Percentiles rank a stretch among this genome's conserved stretches.
phyloP scores from a whole-genome alignment of 805 yeast genomes.

The Lachancea nothofagi region DNA sequence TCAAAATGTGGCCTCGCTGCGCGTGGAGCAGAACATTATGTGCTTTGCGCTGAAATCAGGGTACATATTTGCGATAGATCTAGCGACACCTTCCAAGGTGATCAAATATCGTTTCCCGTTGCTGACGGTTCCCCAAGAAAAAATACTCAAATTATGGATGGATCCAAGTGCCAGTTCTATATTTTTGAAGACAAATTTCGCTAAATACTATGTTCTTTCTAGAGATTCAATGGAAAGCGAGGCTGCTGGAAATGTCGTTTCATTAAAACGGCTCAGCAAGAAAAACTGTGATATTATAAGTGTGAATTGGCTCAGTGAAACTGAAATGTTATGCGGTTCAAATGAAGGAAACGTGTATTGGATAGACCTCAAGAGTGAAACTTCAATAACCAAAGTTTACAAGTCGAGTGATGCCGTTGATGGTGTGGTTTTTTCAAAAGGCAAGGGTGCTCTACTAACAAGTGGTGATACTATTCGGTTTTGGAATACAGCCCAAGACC shows the following conservation, averaged over 20 bases:
- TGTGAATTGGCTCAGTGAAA: conserved; percentile 20
- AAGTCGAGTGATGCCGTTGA: conserved; percentile 20
- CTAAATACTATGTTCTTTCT: conserved; percentile 24
- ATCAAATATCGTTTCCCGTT: conserved; percentile 36
- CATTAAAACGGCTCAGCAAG: conserved; percentile 19
- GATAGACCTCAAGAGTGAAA: conserved; percentile 14
- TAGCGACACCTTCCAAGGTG: conserved; percentile 59
- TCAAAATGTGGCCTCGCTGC: conserved; percentile 42
- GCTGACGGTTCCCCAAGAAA: conserved; percentile 18
- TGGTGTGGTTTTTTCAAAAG: conserved; percentile 21
- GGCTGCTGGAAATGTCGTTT: conserved; percentile 6
- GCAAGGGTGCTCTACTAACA: conserved; percentile 17
- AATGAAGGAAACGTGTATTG: conserved; percentile 19
- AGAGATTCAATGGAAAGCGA: conserved; percentile 9
- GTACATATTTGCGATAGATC: conserved; percentile 55
- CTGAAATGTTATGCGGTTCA: conserved; percentile 21
- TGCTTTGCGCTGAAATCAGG: conserved; percentile 50
- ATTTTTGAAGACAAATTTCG: conserved; percentile 30
- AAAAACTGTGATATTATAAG: conserved; percentile 22
- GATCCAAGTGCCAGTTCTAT: conserved; percentile 18
- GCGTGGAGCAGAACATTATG: conserved; percentile 51
- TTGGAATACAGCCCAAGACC: conserved; percentile 16
- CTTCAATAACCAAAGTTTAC: conserved; percentile 11
- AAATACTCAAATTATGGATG: conserved; percentile 23
- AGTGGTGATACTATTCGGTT: conserved; percentile 19